These are phyloP conservation scores for Coemansia sp. DNA, from an alignment of 371 early-diverging fungal genomes.

Conservation along the genomic window DNA sequence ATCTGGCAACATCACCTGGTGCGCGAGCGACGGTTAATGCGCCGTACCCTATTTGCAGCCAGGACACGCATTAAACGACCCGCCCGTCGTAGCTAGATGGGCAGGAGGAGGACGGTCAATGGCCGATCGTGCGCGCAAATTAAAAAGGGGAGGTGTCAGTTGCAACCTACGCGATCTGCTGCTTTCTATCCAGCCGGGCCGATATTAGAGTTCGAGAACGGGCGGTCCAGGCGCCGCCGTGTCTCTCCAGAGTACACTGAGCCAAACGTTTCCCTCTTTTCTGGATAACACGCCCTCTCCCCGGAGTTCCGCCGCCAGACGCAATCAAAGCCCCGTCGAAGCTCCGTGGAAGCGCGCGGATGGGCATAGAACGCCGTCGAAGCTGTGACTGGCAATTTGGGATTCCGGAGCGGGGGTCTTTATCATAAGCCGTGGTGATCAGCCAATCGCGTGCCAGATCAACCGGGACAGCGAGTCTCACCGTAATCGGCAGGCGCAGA, in stretches of 20 bases:
- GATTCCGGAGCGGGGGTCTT: neutral
- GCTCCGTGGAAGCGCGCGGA: neutral
- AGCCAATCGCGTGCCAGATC: constrained; percentile 22
- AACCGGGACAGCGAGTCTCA: constrained; percentile 10
- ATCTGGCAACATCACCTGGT: neutral
- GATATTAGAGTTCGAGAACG: too few species aligned
- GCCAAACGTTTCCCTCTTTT: too few species aligned
- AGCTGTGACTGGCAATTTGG: neutral
- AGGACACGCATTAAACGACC: neutral
- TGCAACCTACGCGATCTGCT: too few species aligned
- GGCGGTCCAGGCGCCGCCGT: too few species aligned
- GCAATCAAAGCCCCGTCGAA: too few species aligned
- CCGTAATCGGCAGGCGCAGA: constrained; percentile 16
- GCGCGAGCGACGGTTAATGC: constrained; percentile 7
- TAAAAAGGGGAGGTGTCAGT: too few species aligned
- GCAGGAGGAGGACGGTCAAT: neutral
- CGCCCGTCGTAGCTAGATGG: neutral
- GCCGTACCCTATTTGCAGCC: constrained; percentile 4
- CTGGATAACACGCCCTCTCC: too few species aligned
- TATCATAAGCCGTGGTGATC: constrained; percentile 8
- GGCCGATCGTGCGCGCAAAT: constrained; percentile 1
- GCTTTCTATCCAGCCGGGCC: too few species aligned
- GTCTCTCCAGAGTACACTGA: too few species aligned
- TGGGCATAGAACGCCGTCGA: neutral
- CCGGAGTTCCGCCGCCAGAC: too few species aligned